Evolutionary conservation across 805 yeast species (phyloP).

Genomic region (Myxozyma neglecta): DNA sequence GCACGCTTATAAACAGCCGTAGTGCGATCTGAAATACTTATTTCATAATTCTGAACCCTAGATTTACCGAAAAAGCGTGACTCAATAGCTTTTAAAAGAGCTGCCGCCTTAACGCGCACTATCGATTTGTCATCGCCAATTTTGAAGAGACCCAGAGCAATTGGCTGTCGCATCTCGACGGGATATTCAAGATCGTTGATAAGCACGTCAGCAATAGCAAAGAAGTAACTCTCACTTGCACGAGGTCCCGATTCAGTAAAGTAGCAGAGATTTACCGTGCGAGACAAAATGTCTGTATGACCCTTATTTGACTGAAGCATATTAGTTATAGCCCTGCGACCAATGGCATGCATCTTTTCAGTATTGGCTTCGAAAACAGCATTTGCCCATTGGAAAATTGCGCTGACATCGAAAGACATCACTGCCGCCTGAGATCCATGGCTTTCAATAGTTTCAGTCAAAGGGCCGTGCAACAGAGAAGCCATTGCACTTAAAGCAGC

Average conservation of each 20-base stretch:
- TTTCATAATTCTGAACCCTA: constrained; percentile 58
- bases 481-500: constrained; percentile 85
- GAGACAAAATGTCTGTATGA: constrained; percentile 52
- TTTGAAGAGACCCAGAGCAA: constrained; percentile 75
- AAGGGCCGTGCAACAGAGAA: constrained; percentile 65
- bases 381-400: constrained; percentile 78
- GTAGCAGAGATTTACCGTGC: constrained; percentile 73
- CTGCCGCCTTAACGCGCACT: constrained; percentile 71
- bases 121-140: constrained; percentile 70
- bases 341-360: constrained; percentile 62
- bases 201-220: constrained; percentile 66
- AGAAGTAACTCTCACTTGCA: constrained; percentile 68
- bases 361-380: constrained; percentile 58
- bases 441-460: constrained; percentile 46
- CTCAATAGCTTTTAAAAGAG: constrained; percentile 68
- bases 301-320: constrained; percentile 61
- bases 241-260: constrained; percentile 50
- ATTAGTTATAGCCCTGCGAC: constrained; percentile 68
- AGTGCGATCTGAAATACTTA: constrained; percentile 70
- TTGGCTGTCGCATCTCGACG: constrained; percentile 60
- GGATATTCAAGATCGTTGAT: constrained; percentile 51
- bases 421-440: constrained; percentile 49
- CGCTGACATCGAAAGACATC: constrained; percentile 68
- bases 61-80: constrained; percentile 55
- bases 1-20: constrained; percentile 86